phyloP scores from a whole-genome alignment of 2,329 filamentous ascomycete genomes.

The Didymosphaeria variabile region DNA sequence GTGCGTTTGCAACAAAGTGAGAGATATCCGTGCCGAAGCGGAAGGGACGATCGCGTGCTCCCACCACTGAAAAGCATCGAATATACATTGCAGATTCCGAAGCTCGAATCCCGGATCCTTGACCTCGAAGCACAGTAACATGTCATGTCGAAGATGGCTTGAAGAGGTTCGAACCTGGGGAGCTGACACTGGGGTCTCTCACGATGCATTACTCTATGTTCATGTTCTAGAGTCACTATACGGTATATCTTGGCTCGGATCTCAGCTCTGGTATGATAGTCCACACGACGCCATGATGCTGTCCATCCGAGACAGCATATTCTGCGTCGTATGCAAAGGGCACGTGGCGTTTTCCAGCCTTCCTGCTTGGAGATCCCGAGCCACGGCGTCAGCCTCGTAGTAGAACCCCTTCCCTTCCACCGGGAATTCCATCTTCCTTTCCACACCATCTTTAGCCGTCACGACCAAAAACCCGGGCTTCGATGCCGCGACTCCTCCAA shows the following conservation, averaged over 20 bases:
- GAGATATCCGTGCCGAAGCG: background rate
- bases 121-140: background rate
- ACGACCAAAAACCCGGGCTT: conserved; percentile 5
- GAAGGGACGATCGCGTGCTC: background rate
- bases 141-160: background rate
- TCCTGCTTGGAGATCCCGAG: conserved; percentile 4
- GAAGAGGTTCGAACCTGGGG: background rate
- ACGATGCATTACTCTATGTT: too few species aligned
- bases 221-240: too few species aligned
- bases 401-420: conserved; percentile 5
- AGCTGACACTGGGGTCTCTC: background rate
- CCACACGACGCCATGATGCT: conserved; percentile 3
- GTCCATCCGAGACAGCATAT: conserved; percentile 5
- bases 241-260: background rate
- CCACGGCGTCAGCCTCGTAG: conserved; percentile 15
- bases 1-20: background rate
- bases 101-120: background rate
- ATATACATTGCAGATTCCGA: background rate
- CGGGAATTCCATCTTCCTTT: background rate
- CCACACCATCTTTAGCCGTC: background rate
- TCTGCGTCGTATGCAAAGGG: background rate
- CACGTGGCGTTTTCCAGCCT: conserved; percentile 3
- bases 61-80: too few species aligned
- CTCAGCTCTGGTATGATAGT: background rate
- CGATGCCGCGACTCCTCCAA: conserved; percentile 6